These are phyloP conservation scores for Cytospora leucostoma DNA, from an alignment of 2,329 filamentous ascomycete genomes.

Conservation along the genomic window DNA sequence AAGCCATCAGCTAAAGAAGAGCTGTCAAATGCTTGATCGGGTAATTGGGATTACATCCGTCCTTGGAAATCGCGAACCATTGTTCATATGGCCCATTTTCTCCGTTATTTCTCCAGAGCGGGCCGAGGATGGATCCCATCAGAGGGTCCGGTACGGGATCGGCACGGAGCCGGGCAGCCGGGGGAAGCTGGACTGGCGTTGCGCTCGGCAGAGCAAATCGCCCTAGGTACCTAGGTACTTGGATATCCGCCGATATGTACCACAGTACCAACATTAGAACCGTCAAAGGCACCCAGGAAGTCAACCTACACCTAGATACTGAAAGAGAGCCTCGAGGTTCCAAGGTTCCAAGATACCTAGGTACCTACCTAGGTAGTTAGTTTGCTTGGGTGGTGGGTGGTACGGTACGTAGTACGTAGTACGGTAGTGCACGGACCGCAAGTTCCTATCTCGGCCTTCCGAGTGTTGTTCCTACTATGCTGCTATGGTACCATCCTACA, in stretches of 20 bases:
- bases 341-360: no score
- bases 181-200: conserved; percentile 1
- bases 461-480: neutral
- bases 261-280: no score
- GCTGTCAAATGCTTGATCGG: neutral
- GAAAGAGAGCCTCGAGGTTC: no score
- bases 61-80: neutral
- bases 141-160: conserved; percentile 8
- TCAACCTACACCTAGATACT: no score
- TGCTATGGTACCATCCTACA: neutral
- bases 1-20: neutral
- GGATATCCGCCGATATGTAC: no score
- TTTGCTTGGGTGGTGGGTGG: no score
- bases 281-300: no score
- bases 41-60: neutral
- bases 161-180: conserved; percentile 22
- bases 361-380: no score
- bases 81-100: neutral
- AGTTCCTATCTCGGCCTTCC: conserved; percentile 20
- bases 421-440: conserved; percentile 14
- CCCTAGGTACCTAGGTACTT: neutral
- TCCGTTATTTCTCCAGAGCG: neutral
- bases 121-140: neutral
- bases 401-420: no score
- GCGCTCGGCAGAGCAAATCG: neutral